phyloP scores from a whole-genome alignment of 202 grass and related monocot genomes.

The Cymbopogon flexuosus region DNA sequence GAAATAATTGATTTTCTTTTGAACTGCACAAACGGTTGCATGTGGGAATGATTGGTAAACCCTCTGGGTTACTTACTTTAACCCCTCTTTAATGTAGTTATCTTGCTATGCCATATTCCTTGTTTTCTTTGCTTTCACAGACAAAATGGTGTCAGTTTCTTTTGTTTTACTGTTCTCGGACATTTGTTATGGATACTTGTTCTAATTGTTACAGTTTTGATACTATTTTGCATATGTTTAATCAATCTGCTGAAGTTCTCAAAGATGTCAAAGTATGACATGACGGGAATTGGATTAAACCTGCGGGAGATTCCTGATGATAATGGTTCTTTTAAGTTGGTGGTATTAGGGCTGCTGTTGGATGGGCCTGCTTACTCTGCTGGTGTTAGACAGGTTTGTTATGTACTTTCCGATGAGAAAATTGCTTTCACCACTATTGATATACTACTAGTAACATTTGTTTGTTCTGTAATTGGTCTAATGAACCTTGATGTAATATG shows the following conservation, averaged over 20 bases:
- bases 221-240: slow-evolving; percentile 49
- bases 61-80: background rate
- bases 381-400: slow-evolving; percentile 61
- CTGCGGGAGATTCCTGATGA: slow-evolving; percentile 75
- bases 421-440: background rate
- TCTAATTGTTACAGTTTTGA: slow-evolving; percentile 52
- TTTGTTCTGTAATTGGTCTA: slow-evolving; percentile 2
- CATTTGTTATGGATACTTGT: slow-evolving; percentile 4
- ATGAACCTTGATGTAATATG: background rate
- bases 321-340: slow-evolving; percentile 66
- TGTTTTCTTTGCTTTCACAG: background rate
- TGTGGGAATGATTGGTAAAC: background rate
- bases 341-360: slow-evolving; percentile 83
- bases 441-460: background rate
- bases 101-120: background rate
- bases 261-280: slow-evolving; percentile 93
- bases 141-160: background rate
- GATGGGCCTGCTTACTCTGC: slow-evolving; percentile 85
- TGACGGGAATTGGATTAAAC: slow-evolving; percentile 89
- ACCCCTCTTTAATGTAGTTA: background rate
- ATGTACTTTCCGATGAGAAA: background rate
- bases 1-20: background rate
- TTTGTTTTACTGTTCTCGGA: background rate
- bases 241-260: slow-evolving; percentile 69
- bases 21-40: background rate